Conservation (phyloP, 345 rosid species). For the Dipteronia dyeriana region DNA sequence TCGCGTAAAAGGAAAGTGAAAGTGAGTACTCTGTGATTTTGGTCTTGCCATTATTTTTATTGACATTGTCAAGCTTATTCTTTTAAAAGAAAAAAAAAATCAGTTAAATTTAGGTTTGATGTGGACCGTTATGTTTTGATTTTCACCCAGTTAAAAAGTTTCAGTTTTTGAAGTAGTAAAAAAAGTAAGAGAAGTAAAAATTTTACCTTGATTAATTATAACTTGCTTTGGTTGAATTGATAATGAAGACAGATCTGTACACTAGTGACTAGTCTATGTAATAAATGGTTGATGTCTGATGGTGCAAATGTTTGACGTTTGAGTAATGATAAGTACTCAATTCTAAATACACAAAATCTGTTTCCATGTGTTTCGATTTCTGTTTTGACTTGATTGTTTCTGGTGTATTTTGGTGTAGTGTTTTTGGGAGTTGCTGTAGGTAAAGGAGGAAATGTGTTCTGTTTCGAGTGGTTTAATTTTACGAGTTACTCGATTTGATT, state of each 20-base stretch:
- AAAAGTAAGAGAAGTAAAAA: too few relatives aligned
- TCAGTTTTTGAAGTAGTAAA: too few relatives aligned
- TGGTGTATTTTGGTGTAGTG: not conserved
- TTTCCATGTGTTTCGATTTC: not conserved
- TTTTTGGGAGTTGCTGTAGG: not conserved
- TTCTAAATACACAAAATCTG: not conserved
- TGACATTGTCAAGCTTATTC: not conserved
- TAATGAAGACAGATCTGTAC: not conserved
- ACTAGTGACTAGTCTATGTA: not conserved
- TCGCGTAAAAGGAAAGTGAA: slow-evolving; percentile 39
- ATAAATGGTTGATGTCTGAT: not conserved
- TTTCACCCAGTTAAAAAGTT: too few relatives aligned
- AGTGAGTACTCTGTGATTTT: not conserved
- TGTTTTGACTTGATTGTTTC: not conserved
- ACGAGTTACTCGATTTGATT: not conserved
- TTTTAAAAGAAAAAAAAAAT: too few relatives aligned
- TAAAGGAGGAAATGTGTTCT: not conserved
- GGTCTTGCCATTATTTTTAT: not conserved
- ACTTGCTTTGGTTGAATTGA: not conserved
- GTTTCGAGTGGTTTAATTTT: not conserved
- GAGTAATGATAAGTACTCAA: not conserved
- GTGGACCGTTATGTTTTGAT: too few relatives aligned
- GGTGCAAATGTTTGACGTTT: not conserved
- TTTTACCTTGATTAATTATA: not conserved
- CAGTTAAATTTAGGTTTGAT: not conserved